Evolutionary conservation across 2,329 filamentous ascomycete genomes (phyloP), one percentile per base, ranked within the genome.

Genomic region (Orbilia blumenaviensis): DNA sequence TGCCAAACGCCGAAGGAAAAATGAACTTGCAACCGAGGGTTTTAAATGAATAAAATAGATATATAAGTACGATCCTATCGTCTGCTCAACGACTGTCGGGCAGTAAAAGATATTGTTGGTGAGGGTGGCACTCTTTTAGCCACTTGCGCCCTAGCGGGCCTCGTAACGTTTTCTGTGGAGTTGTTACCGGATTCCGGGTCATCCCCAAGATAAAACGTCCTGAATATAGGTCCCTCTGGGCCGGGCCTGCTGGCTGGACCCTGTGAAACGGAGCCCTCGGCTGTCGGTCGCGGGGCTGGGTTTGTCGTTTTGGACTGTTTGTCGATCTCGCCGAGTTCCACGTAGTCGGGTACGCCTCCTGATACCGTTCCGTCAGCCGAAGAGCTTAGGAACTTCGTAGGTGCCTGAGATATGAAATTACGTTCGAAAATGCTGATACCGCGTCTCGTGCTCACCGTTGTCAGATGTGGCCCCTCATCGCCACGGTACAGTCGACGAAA

Each of bases 361-460:
- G 66, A 52, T 25, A 23, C 66, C 8, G 66, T 63, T 4, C 25
- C 56, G 18, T 44, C 66, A 3, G 36, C 44, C 6, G 66, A 71
- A 2, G 46, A 71, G 16, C 56, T 71, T 27, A 71, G 56, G 27
- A 63, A 52, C 42, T 72, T 71, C n/a, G 16, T n/a, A 23, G 23
- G 25, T 25, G 41, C 38, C 3, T 32, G 42, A 5, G 50, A 46
- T 5, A 63, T 18, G 23, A 44, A 46, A 14, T 46, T 44, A 23
- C 62, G 62, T 36, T 71, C 66, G 42, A 61, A 71, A 18, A 71
- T 62, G 23, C 66, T 71, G n/a, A 71, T 62, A 7, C 66, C 56
- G 18, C 36, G 56, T 10, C 54, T 41, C 12, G 66, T 63, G 66
- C 34, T 61, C 10, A 32, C 34, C 2, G 56, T n/a, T 36, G n/a